A percentile compares a stretch with the other conserved stretches of the same genome.
Evolutionary conservation across 139 green algal species (phyloP).

Genomic region (Chloropicon primus): DNA sequence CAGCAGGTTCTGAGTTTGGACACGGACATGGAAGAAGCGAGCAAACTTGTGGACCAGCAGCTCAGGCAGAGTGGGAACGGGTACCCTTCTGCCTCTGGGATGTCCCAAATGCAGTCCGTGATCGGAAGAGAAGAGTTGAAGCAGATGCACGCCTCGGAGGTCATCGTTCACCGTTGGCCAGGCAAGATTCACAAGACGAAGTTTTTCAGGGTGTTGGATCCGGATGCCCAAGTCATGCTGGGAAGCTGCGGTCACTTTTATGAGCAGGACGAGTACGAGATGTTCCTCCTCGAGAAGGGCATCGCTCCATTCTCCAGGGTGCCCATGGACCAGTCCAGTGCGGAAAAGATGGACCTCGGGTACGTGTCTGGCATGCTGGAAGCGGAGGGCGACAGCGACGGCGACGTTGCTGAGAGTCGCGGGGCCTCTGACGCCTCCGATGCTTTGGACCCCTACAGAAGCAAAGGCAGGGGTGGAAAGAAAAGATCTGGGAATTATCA

Average conservation of each 20-base stretch:
- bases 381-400: neutral
- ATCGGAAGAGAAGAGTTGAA: neutral
- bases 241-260: conserved; percentile 59
- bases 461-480: neutral
- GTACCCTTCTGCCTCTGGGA: neutral
- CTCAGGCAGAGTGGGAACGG: neutral
- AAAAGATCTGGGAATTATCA: too few species aligned
- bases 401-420: too few species aligned
- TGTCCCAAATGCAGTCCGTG: neutral
- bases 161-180: conserved; percentile 36
- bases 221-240: conserved; percentile 38
- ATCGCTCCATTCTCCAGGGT: conserved; percentile 2
- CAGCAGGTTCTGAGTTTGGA: neutral
- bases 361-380: neutral
- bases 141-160: conserved; percentile 27
- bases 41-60: neutral
- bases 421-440: too few species aligned
- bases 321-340: neutral
- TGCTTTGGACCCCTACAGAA: too few species aligned
- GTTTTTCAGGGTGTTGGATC: conserved; percentile 62
- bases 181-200: conserved; percentile 26
- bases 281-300: conserved; percentile 27
- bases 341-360: neutral
- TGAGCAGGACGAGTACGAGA: conserved; percentile 61
- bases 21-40: neutral